Evolutionary conservation across 371 early-diverging fungal species (phyloP), one percentile per base, ranked within the genome.

Genomic region (Circinella minor): DNA sequence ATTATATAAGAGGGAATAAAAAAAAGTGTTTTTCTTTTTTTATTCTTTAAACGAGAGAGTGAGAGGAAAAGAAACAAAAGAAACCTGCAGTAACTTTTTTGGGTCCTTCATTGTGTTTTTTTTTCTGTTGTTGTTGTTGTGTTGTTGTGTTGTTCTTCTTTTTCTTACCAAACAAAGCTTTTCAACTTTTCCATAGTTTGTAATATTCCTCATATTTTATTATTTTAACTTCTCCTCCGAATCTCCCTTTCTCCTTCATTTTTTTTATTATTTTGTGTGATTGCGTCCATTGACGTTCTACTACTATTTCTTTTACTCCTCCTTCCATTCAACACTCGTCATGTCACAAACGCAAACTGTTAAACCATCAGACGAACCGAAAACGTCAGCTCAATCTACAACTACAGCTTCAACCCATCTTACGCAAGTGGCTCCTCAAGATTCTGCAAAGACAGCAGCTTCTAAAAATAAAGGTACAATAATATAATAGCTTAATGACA

Each of bases 391-490:
- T 51, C 59, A 39, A 63, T 9, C 63, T 46, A 47, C 54, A n/a
- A 65, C 46, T 36, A 65, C 46, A 34, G 65, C 54, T 17, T 65
- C 65, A 11, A 63, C 37, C 63, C 62, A 69, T 55, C 69, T 49
- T 48, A 63, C 69, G 10, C 69, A 69, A 63, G 69, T 69, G 15
- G 69, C 69, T 20, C 69, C 71, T 55, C 65, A 66, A 57, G 51
- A 71, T 62, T 55, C 48, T 17, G 49, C 60, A 67, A 67, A 70
- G 64, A 65, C 47, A 4, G 37, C 34, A 10, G 17, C 57, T 55
- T n/a, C 48, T 62, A 38, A 54, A 65, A 37, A 34, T 36, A 48
- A 65, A 48, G 48, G 54, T 39, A 63, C 62, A 17, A 43, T 9
- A 43, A 11, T 9, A 6, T 9, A 9, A 43, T 43, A 43, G 6